A percentile compares a stretch with the other conserved stretches of the same genome.
Evolutionary conservation across 1,139 yeast species (phyloP).

Genomic region (Pneumocystis sp.): DNA sequence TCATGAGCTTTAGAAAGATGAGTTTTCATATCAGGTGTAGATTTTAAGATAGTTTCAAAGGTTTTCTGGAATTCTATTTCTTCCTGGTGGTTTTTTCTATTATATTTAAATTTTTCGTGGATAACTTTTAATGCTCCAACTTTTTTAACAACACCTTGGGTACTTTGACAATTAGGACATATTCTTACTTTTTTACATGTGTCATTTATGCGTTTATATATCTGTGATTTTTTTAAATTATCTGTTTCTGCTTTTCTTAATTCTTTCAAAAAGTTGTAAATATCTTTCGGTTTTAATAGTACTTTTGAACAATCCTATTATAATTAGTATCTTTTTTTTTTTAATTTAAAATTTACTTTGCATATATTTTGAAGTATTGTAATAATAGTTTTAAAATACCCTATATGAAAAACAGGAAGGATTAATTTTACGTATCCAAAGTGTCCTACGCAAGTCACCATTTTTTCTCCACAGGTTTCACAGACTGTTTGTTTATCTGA

Average conservation of each 20-base stretch:
- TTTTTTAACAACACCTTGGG: conserved; percentile 93
- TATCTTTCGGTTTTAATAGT: conserved; percentile 56
- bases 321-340: background rate
- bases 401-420: conserved; percentile 92
- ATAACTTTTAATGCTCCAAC: conserved; percentile 92
- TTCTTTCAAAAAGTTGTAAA: conserved; percentile 55
- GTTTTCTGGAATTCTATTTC: conserved; percentile 61
- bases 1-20: conserved; percentile 79
- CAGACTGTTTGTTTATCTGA: conserved; percentile 76
- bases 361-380: conserved; percentile 83
- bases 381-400: conserved; percentile 84
- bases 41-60: conserved; percentile 56
- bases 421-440: conserved; percentile 91
- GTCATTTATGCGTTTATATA: conserved; percentile 65
- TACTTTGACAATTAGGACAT: conserved; percentile 71
- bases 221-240: conserved; percentile 79
- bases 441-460: conserved; percentile 96
- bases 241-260: conserved; percentile 79
- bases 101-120: conserved; percentile 92
- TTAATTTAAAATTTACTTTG: conserved; percentile 28
- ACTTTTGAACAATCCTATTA: conserved; percentile 52
- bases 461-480: conserved; percentile 76
- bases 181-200: conserved; percentile 93
- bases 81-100: conserved; percentile 74
- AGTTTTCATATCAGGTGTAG: conserved; percentile 78